These are phyloP conservation scores for Zea luxurians DNA, from an alignment of 176 grass and related monocot genomes.

Conservation along the genomic window DNA sequence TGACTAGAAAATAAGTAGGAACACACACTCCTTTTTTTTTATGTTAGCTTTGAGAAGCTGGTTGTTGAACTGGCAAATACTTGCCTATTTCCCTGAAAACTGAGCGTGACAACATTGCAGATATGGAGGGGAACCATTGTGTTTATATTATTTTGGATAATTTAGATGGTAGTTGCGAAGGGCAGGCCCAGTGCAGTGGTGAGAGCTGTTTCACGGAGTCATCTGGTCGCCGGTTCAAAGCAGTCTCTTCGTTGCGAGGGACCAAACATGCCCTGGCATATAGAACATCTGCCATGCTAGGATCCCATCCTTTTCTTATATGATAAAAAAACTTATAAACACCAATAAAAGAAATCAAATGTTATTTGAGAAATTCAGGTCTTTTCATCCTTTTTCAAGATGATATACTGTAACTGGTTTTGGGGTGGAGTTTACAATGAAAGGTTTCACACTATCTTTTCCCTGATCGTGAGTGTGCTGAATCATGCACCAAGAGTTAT, in stretches of 20 bases:
- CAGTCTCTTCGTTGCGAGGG: background rate
- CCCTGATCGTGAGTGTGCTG: background rate
- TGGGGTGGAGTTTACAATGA: background rate
- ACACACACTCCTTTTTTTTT: background rate
- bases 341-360: constrained; percentile 4
- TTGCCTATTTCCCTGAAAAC: constrained; percentile 16
- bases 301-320: background rate
- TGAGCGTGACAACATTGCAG: background rate
- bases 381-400: background rate
- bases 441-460: background rate
- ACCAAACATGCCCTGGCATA: background rate
- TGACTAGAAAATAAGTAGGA: background rate
- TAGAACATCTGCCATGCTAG: background rate
- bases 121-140: background rate
- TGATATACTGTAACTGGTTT: background rate
- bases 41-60: constrained; percentile 22
- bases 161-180: background rate
- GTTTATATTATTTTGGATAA: too few species aligned
- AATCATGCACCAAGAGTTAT: background rate
- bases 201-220: too few species aligned
- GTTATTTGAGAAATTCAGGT: background rate
- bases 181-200: too few species aligned
- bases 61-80: background rate
- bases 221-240: too few species aligned
- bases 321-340: background rate